Base-by-base conservation (phyloP, 768 basidiomycete genomes). In the Leccinum subtestaceum region DNA sequence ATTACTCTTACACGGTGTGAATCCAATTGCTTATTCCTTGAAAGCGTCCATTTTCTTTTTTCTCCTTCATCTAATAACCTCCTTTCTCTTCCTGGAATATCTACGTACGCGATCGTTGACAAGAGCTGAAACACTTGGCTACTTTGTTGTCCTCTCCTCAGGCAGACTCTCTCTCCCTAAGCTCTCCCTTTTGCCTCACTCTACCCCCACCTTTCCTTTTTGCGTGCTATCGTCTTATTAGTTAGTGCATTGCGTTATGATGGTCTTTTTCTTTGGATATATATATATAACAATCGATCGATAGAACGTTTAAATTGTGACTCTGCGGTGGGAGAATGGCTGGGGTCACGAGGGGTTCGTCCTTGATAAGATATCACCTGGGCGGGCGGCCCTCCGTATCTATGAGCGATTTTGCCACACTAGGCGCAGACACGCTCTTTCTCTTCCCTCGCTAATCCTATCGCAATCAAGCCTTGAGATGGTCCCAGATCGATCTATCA, bases 401-500 rank as follows among this genome's bases (percentile, higher is more conserved):
- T 17, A 57, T n/a, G 29, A 25, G 31, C 1, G 54, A 4, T 10
- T 34, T 34, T 2, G 13, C 21, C 47, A 34, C 47, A 52, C 19
- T 23, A 11, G 12, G 34, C 23, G 12, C n/a, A 19, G 21, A 25
- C 11, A n/a, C 40, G 9, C 43, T 19, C 43, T 23, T 21, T 54
- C n/a, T n/a, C 25, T 12, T 19, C 31, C 11, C 5, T 4, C 12
- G 10, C 45, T 23, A 27, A 29, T 15, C 36, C 21, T 19, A 45
- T 45, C 43, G 15, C 23, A 45, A 17, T 31, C 27, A n/a, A 25
- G 48, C 13, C 19, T 45, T 45, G 27, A 48, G 63, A 62, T 67
- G 58, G 61, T 91, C 50, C 87, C 89, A 21, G 85, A 91, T 69
- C 82, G 81, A 64, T 94, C 91, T 12, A 87, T 94, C 58, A 82